Conservation (phyloP, 169 alveolate genomes). For the Hepatocystis sp. region DNA sequence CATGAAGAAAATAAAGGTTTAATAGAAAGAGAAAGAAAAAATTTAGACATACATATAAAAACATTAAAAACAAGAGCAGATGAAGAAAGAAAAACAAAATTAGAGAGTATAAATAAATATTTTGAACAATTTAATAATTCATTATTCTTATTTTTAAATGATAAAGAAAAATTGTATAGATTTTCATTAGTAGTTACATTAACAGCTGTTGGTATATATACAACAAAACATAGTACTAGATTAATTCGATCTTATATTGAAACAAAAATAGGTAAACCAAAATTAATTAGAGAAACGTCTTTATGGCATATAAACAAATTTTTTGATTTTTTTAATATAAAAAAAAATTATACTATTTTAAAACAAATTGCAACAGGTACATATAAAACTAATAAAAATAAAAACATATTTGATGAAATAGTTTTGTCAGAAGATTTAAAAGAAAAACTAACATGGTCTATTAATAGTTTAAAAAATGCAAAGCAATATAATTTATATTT, state of each 20-base stretch:
- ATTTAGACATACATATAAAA: constrained; percentile 85
- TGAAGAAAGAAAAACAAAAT: constrained; percentile 92
- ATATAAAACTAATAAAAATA: constrained; percentile 4
- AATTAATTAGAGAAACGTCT: constrained; percentile 93
- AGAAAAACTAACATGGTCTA: constrained; percentile 92
- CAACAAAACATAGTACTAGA: constrained; percentile 61
- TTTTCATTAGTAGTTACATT: constrained; percentile 49
- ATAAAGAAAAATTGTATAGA: constrained; percentile 83
- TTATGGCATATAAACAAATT: constrained; percentile 84
- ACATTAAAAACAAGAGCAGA: constrained; percentile 89
- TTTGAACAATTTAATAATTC: constrained; percentile 89
- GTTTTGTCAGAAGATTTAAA: constrained; percentile 91
- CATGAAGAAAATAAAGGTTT: constrained; percentile 88
- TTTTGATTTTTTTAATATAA: constrained; percentile 44
- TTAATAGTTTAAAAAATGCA: constrained; percentile 94
- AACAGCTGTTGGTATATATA: constrained; percentile 63
- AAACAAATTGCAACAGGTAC: neutral
- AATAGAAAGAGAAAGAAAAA: constrained; percentile 87
- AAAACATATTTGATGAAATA: constrained; percentile 88
- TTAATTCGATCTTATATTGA: constrained; percentile 76
- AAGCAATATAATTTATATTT: constrained; percentile 93
- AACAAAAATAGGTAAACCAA: constrained; percentile 90
- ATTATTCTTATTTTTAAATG: constrained; percentile 81
- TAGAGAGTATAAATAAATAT: constrained; percentile 89
- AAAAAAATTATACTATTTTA: constrained; percentile 14